A percentile compares a stretch with the other conserved stretches of the same genome.
Conservation (phyloP, 768 basidiomycete species). For the Tricholoma saponaceum region DNA sequence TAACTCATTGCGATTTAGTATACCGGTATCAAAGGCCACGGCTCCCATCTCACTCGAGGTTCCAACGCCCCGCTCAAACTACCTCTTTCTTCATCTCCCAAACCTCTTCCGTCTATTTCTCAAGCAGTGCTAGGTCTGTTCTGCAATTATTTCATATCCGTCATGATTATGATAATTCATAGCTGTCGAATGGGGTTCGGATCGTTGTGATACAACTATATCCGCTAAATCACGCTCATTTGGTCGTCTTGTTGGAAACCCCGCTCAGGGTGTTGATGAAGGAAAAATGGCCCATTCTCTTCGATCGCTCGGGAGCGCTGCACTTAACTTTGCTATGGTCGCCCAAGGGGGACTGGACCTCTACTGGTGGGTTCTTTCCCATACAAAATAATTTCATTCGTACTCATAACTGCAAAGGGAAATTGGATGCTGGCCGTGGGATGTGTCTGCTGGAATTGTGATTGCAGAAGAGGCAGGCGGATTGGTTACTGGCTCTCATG, state of each 20-base stretch:
- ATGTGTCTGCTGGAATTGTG: slow-evolving; percentile 88
- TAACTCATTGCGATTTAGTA: slow-evolving; percentile 40
- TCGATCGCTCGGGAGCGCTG: slow-evolving; percentile 79
- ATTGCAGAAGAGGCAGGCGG: slow-evolving; percentile 90
- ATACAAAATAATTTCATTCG: not conserved
- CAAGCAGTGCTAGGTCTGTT: slow-evolving; percentile 64
- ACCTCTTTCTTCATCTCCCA: slow-evolving; percentile 57
- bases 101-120: slow-evolving; percentile 62
- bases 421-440: slow-evolving; percentile 82
- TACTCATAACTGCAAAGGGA: slow-evolving; percentile 44
- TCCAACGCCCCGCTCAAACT: slow-evolving; percentile 45
- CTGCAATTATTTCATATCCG: not conserved
- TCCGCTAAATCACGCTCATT: slow-evolving; percentile 63
- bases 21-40: slow-evolving; percentile 73
- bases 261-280: slow-evolving; percentile 52
- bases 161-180: slow-evolving; percentile 8
- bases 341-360: slow-evolving; percentile 87
- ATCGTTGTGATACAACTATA: slow-evolving; percentile 53
- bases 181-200: slow-evolving; percentile 90
- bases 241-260: slow-evolving; percentile 70
- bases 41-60: slow-evolving; percentile 67
- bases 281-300: slow-evolving; percentile 86
- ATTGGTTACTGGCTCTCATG: slow-evolving; percentile 68
- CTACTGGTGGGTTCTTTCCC: slow-evolving; percentile 62
- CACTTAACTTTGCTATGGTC: slow-evolving; percentile 78